Conservation (phyloP, 2,329 filamentous ascomycete species). For the Harringtonia aguacate region DNA sequence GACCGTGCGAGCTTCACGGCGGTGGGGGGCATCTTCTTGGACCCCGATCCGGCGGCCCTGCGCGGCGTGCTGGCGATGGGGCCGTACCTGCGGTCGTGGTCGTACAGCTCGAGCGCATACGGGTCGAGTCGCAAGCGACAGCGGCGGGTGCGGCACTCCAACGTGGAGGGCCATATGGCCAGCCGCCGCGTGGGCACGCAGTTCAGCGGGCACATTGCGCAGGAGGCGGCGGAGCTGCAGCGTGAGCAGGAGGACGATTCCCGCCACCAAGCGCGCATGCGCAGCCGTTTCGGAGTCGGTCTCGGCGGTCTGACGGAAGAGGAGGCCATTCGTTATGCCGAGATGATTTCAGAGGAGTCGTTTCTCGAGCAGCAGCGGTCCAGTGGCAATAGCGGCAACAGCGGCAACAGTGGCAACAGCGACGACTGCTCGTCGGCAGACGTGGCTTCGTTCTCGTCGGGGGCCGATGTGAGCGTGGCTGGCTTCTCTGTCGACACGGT, state of each 20-base stretch:
- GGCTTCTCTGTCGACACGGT: constrained; percentile 28
- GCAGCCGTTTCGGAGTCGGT: constrained; percentile 74
- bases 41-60: constrained; percentile 76
- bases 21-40: constrained; percentile 73
- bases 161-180: constrained; percentile 38
- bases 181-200: constrained; percentile 52
- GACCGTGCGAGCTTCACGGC: constrained; percentile 68
- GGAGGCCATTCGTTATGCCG: constrained; percentile 53
- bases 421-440: constrained; percentile 2
- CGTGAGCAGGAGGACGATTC: constrained; percentile 56
- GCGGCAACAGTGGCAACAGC: background rate
- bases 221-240: constrained; percentile 73
- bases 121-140: constrained; percentile 70
- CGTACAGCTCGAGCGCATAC: constrained; percentile 69
- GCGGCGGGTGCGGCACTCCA: constrained; percentile 62
- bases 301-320: constrained; percentile 57
- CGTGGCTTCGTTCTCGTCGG: background rate
- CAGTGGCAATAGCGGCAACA: background rate
- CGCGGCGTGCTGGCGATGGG: constrained; percentile 83
- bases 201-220: constrained; percentile 71
- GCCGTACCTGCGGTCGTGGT: constrained; percentile 83
- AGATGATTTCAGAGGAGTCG: constrained; percentile 54
- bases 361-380: constrained; percentile 42
- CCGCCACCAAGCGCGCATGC: constrained; percentile 60
- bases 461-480: constrained; percentile 14